Evolutionary conservation across 2,329 filamentous ascomycete species (phyloP).

Genomic region (Tolypocladium ovalisporum): DNA sequence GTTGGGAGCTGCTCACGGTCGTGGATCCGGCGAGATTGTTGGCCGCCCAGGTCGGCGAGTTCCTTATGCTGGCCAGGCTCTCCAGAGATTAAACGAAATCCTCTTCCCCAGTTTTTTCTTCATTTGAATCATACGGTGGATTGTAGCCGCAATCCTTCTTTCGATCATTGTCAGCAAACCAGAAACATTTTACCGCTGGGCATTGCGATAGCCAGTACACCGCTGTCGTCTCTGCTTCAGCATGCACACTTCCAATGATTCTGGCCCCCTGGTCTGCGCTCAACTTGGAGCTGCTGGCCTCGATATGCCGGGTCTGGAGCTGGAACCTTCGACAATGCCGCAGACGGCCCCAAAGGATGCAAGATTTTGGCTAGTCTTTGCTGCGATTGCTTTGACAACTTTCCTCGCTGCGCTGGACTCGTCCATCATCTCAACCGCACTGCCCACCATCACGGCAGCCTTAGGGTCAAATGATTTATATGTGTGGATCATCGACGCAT

Average conservation of each 20-base stretch:
- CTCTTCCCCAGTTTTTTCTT: neutral
- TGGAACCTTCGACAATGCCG: neutral
- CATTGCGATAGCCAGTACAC: neutral
- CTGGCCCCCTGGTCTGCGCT: neutral
- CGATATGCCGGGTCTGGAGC: neutral
- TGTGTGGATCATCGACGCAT: slow-evolving; percentile 14
- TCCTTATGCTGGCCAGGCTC: neutral
- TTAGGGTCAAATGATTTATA: slow-evolving; percentile 10
- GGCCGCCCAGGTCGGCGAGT: neutral
- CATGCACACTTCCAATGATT: neutral
- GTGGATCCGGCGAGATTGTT: neutral
- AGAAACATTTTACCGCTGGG: neutral
- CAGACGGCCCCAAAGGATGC: neutral
- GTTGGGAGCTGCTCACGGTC: neutral
- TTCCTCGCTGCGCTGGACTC: slow-evolving; percentile 15
- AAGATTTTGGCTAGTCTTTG: slow-evolving; percentile 12
- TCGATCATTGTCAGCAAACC: neutral
- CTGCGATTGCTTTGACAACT: slow-evolving; percentile 8
- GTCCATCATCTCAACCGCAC: slow-evolving; percentile 18
- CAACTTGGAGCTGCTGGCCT: neutral
- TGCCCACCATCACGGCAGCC: slow-evolving; percentile 14
- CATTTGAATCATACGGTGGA: neutral
- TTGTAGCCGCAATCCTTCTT: neutral
- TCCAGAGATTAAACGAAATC: neutral
- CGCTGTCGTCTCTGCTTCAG: neutral